Conservation (phyloP, 2,329 filamentous ascomycete species). For the Botrytis byssoidea region DNA sequence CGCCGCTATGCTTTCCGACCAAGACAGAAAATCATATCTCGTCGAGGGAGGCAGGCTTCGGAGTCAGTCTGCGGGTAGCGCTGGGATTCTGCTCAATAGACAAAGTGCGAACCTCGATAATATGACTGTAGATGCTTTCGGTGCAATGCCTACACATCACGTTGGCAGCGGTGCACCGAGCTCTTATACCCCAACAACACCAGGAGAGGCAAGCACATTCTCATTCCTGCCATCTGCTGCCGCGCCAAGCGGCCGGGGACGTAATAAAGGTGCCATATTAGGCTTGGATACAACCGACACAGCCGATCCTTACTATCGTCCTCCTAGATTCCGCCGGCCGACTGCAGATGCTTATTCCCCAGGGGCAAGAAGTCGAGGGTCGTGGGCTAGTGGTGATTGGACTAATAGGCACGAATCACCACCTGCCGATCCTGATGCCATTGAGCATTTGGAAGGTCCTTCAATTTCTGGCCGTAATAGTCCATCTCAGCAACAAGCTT, state of each 20-base stretch:
- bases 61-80: constrained; percentile 61
- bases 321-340: constrained; percentile 69
- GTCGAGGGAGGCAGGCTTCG: constrained; percentile 51
- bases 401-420: constrained; percentile 40
- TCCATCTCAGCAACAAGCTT: constrained; percentile 45
- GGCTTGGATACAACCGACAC: constrained; percentile 51
- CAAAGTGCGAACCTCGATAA: constrained; percentile 55
- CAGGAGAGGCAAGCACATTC: constrained; percentile 66
- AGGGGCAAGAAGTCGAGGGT: constrained; percentile 45
- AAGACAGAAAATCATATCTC: constrained; percentile 61
- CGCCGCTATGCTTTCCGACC: constrained; percentile 73
- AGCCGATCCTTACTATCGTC: constrained; percentile 83
- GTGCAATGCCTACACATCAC: constrained; percentile 41
- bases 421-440: constrained; percentile 43
- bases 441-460: constrained; percentile 40
- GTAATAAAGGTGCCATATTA: constrained; percentile 43
- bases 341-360: constrained; percentile 52
- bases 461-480: constrained; percentile 47
- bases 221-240: constrained; percentile 61
- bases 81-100: constrained; percentile 58
- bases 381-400: constrained; percentile 48
- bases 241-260: constrained; percentile 29
- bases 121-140: constrained; percentile 47
- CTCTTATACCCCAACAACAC: constrained; percentile 70
- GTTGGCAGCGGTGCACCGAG: constrained; percentile 53